Evolutionary conservation across 805 yeast species (phyloP).

Genomic region (Priceomyces melissophilus): DNA sequence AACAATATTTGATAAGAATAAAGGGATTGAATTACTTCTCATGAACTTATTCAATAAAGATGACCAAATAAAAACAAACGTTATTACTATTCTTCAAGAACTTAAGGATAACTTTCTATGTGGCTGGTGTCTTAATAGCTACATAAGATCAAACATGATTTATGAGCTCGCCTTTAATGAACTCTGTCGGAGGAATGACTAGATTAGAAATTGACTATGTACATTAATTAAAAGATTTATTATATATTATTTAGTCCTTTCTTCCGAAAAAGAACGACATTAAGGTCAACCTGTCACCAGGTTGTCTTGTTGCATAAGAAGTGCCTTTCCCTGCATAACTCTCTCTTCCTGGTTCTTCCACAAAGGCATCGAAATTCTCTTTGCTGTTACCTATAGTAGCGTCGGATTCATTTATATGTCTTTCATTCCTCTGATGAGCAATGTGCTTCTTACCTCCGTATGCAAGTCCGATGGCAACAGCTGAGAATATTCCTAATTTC

Average conservation of each 20-base stretch:
- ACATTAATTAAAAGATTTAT: neutral
- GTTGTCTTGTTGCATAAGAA: slow-evolving; percentile 53
- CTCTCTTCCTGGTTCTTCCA: slow-evolving; percentile 40
- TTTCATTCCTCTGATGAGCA: slow-evolving; percentile 27
- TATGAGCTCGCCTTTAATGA: slow-evolving; percentile 41
- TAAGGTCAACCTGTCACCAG: slow-evolving; percentile 50
- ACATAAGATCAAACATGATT: slow-evolving; percentile 33
- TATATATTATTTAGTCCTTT: slow-evolving; percentile 4
- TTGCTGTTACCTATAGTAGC: slow-evolving; percentile 28
- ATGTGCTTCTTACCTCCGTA: slow-evolving; percentile 36
- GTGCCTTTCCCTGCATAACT: slow-evolving; percentile 70
- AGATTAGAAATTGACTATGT: neutral
- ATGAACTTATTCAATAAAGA: slow-evolving; percentile 41
- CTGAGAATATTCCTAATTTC: slow-evolving; percentile 31
- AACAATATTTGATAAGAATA: slow-evolving; percentile 42
- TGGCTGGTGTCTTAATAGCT: slow-evolving; percentile 42
- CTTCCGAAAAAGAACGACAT: slow-evolving; percentile 21
- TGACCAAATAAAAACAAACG: slow-evolving; percentile 35
- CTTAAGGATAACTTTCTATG: slow-evolving; percentile 41
- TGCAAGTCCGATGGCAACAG: slow-evolving; percentile 28
- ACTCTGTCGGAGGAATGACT: slow-evolving; percentile 12
- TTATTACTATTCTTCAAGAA: slow-evolving; percentile 42
- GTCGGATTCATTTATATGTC: slow-evolving; percentile 35
- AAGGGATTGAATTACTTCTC: slow-evolving; percentile 40
- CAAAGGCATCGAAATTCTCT: slow-evolving; percentile 24